These are phyloP conservation scores for Rosa hybrid DNA, from an alignment of 331 rosid genomes.

Conservation along the genomic window DNA sequence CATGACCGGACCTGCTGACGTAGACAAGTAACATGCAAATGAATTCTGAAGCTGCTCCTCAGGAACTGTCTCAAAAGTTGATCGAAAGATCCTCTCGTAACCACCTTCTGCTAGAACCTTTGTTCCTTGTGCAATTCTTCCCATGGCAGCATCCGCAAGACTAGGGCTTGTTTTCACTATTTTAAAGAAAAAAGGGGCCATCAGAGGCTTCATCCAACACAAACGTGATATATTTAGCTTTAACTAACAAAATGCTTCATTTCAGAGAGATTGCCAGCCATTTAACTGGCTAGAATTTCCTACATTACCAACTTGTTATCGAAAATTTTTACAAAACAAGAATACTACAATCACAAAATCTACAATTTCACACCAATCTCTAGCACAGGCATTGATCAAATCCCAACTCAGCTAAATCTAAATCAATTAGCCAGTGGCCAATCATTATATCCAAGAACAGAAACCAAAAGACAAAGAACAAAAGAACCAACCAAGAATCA, in stretches of 20 bases:
- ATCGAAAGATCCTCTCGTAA: slow-evolving; percentile 70
- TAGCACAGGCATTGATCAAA: not conserved
- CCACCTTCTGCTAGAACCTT: slow-evolving; percentile 97
- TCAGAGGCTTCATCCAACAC: slow-evolving; percentile 15
- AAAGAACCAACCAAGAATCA: not conserved
- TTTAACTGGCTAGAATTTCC: not conserved
- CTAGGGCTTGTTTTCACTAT: slow-evolving; percentile 92
- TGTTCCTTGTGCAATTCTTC: slow-evolving; percentile 97
- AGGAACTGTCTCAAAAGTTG: slow-evolving; percentile 70
- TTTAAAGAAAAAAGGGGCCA: slow-evolving; percentile 8
- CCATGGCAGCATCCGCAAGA: slow-evolving; percentile 86
- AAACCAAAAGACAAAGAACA: too few relatives aligned
- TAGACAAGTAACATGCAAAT: slow-evolving; percentile 89
- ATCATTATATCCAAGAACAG: too few relatives aligned
- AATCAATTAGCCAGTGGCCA: not conserved
- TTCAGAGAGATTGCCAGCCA: not conserved
- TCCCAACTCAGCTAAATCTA: not conserved
- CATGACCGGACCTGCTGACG: slow-evolving; percentile 96
- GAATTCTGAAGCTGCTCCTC: slow-evolving; percentile 82
- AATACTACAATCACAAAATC: not conserved
- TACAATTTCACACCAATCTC: not conserved
- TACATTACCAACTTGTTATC: too few relatives aligned
- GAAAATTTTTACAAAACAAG: not conserved
- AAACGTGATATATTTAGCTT: not conserved
- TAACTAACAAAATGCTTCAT: not conserved